phyloP scores from a whole-genome alignment of 805 yeast genomes.

The Suhomyces prunicola region DNA sequence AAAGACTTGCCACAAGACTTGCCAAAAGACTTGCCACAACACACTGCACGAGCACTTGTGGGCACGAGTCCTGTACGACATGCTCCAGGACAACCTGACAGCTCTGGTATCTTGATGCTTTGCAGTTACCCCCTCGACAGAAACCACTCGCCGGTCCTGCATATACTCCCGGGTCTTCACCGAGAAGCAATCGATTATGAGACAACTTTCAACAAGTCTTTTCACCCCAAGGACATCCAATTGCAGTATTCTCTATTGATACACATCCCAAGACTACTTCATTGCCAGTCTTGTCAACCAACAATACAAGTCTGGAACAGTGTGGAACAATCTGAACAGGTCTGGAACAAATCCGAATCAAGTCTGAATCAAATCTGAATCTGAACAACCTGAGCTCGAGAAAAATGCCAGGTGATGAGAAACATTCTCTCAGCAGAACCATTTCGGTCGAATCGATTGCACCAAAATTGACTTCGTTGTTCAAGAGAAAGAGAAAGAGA shows the following conservation, averaged over 20 bases:
- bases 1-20: too few species aligned
- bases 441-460: conserved; percentile 41
- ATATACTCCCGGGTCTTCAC: neutral
- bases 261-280: neutral
- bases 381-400: neutral
- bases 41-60: too few species aligned
- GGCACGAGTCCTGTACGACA: too few species aligned
- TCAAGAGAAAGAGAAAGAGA: conserved; percentile 16
- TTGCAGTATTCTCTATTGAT: neutral
- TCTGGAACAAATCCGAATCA: neutral
- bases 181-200: neutral
- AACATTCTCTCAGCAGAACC: conserved; percentile 24
- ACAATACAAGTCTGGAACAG: too few species aligned
- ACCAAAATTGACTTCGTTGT: conserved; percentile 33
- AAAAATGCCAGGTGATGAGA: conserved; percentile 2
- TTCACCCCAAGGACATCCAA: neutral
- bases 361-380: neutral
- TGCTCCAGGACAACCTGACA: too few species aligned
- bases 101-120: too few species aligned
- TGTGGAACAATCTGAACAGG: neutral
- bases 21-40: too few species aligned
- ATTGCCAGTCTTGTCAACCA: neutral
- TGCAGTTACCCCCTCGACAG: too few species aligned
- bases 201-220: neutral
- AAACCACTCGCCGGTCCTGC: neutral